Evolutionary conservation across 495 filamentous ascomycete genomes (phyloP).

Genomic region (Aspergillus sclerotiicarbonarius): DNA sequence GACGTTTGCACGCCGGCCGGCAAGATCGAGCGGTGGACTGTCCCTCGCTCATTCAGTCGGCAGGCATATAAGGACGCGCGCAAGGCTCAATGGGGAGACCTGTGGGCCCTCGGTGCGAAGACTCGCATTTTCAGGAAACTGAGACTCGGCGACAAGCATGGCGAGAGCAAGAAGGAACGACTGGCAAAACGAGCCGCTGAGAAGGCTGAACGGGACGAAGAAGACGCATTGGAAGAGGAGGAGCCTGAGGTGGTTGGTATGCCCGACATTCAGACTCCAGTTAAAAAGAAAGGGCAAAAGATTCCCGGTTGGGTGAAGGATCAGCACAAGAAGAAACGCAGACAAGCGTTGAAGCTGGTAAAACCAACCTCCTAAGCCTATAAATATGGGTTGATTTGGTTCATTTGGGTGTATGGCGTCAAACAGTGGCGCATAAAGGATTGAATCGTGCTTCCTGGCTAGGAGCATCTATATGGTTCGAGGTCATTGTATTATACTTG

Average conservation of each 20-base stretch:
- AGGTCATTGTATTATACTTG: slow-evolving; percentile 1
- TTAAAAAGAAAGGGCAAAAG: slow-evolving; percentile 38
- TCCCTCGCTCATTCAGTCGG: slow-evolving; percentile 75
- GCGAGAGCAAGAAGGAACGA: slow-evolving; percentile 52
- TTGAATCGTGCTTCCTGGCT: too few species aligned
- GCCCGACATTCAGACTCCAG: slow-evolving; percentile 17
- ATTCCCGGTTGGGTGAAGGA: slow-evolving; percentile 50
- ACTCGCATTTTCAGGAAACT: slow-evolving; percentile 62
- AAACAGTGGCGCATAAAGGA: too few species aligned
- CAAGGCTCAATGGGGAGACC: slow-evolving; percentile 86
- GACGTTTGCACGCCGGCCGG: slow-evolving; percentile 88
- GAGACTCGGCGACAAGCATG: slow-evolving; percentile 59
- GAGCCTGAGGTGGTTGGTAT: slow-evolving; percentile 33
- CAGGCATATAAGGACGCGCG: slow-evolving; percentile 87
- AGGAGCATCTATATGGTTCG: too few species aligned
- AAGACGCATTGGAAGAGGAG: slow-evolving; percentile 21
- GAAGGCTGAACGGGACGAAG: slow-evolving; percentile 31
- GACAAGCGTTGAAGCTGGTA: slow-evolving; percentile 32
- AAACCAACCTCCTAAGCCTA: slow-evolving; percentile 17
- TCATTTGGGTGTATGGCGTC: slow-evolving; percentile 11
- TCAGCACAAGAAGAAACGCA: slow-evolving; percentile 41
- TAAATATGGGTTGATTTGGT: neutral
- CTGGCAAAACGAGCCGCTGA: slow-evolving; percentile 34
- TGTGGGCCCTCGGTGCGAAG: slow-evolving; percentile 95
- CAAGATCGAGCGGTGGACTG: slow-evolving; percentile 89